Percentiles rank a stretch among this genome's conserved stretches.
phyloP scores from a whole-genome alignment of 345 rosid genomes.

The Lumnitzera littorea region DNA sequence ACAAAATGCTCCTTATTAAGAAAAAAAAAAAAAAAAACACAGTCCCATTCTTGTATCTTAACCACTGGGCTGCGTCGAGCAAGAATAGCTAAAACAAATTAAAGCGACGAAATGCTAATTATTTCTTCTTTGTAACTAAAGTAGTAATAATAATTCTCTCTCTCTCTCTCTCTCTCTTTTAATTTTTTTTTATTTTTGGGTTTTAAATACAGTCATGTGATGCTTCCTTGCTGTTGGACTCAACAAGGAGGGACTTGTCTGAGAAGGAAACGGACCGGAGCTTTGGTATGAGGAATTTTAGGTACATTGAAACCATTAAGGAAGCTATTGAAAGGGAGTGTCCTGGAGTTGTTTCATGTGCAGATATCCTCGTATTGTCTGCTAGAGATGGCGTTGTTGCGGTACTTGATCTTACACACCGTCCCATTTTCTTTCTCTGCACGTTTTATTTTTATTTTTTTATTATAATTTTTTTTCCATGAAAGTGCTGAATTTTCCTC shows the following conservation, averaged over 20 bases:
- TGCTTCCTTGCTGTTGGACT: conserved; percentile 93
- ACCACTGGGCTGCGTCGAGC: not conserved
- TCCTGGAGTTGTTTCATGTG: conserved; percentile 85
- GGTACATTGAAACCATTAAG: conserved; percentile 83
- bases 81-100: not conserved
- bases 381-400: conserved; percentile 81
- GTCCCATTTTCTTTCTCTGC: not conserved
- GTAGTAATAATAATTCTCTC: not conserved
- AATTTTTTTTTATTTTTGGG: not conserved
- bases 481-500: no score
- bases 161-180: not conserved
- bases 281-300: conserved; percentile 89
- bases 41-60: not conserved
- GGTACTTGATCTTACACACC: conserved; percentile 22
- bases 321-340: conserved; percentile 96
- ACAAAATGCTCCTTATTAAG: not conserved
- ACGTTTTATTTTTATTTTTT: not conserved
- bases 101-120: not conserved
- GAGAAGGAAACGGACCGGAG: conserved; percentile 97
- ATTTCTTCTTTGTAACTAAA: not conserved
- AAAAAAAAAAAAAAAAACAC: no score
- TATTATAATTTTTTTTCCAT: no score
- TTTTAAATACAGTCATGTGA: conserved; percentile 61
- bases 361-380: conserved; percentile 83
- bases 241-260: conserved; percentile 83